phyloP scores from a whole-genome alignment of 768 basidiomycete genomes.

The Hirschioporus abietinus region DNA sequence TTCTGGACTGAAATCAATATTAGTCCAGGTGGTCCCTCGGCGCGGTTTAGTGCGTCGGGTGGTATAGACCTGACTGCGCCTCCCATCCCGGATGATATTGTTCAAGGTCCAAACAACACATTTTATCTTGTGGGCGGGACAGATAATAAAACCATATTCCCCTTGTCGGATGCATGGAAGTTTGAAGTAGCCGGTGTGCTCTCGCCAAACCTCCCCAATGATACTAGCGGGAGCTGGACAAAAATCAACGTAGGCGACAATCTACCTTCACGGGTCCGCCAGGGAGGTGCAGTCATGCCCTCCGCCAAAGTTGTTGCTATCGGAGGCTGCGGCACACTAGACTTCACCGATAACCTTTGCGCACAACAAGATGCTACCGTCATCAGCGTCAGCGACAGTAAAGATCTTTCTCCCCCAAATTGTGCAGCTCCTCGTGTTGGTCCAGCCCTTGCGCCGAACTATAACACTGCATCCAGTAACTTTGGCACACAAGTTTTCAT shows the following conservation, averaged over 20 bases:
- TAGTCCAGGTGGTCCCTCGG: constrained; percentile 47
- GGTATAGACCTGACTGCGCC: constrained; percentile 57
- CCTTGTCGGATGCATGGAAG: constrained; percentile 67
- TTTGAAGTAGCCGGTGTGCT: constrained; percentile 65
- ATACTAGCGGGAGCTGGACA: constrained; percentile 56
- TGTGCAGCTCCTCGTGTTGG: constrained; percentile 54
- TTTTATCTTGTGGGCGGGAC: constrained; percentile 73
- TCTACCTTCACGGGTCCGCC: constrained; percentile 37
- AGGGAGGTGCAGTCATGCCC: constrained; percentile 54
- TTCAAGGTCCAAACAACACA: constrained; percentile 60
- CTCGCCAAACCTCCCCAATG: constrained; percentile 57
- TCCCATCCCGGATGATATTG: constrained; percentile 34
- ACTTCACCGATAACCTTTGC: constrained; percentile 40
- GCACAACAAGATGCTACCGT: constrained; percentile 57
- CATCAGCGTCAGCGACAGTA: constrained; percentile 35
- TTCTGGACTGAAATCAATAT: constrained; percentile 67
- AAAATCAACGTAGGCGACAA: constrained; percentile 32
- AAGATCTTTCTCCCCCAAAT: constrained; percentile 33
- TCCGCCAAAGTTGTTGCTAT: constrained; percentile 44
- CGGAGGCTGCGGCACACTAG: constrained; percentile 55
- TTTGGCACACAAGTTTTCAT: constrained; percentile 65
- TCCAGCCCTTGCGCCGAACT: constrained; percentile 56
- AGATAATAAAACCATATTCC: constrained; percentile 36
- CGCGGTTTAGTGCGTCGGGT: constrained; percentile 69
- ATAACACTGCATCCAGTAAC: constrained; percentile 46